These are phyloP conservation scores for Tolypocladium sp. DNA, from an alignment of 2,329 filamentous ascomycete genomes.

Conservation along the genomic window DNA sequence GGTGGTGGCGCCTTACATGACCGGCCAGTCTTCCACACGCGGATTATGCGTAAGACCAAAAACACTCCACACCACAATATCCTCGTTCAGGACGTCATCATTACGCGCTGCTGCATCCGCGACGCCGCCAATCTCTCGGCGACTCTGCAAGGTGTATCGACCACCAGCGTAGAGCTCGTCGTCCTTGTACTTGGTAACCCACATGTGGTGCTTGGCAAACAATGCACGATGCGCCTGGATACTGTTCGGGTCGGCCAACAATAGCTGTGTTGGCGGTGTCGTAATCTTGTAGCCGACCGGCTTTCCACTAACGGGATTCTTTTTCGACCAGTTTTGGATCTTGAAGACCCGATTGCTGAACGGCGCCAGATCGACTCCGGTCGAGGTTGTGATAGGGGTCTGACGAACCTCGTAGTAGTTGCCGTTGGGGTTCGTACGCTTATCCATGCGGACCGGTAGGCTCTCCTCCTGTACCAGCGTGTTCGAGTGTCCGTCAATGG, in stretches of 20 bases:
- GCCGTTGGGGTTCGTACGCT: conserved; percentile 38
- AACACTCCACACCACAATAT: conserved; percentile 48
- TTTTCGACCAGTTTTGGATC: conserved; percentile 33
- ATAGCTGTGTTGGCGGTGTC: conserved; percentile 25
- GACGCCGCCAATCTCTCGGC: conserved; percentile 18
- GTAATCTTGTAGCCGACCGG: conserved; percentile 40
- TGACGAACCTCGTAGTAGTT: conserved; percentile 32
- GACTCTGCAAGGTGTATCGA: conserved; percentile 35
- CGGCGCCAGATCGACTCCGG: conserved; percentile 39
- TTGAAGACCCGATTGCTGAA: conserved; percentile 40
- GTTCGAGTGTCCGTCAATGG: conserved; percentile 50
- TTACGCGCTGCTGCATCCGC: conserved; percentile 29
- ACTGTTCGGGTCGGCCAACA: conserved; percentile 30
- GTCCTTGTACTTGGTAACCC: conserved; percentile 36
- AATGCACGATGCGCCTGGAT: conserved; percentile 29
- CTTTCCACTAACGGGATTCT: conserved; percentile 33
- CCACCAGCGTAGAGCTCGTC: conserved; percentile 35
- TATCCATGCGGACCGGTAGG: conserved; percentile 31
- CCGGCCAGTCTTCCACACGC: conserved; percentile 57
- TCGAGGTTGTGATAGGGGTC: conserved; percentile 33
- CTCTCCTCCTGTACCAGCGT: conserved; percentile 36
- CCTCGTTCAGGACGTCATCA: conserved; percentile 38
- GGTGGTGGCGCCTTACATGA: conserved; percentile 38
- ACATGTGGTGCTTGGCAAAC: conserved; percentile 34
- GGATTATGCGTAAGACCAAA: conserved; percentile 58